Conservation (phyloP, 116 monocot species). For the Zostera marina region DNA sequence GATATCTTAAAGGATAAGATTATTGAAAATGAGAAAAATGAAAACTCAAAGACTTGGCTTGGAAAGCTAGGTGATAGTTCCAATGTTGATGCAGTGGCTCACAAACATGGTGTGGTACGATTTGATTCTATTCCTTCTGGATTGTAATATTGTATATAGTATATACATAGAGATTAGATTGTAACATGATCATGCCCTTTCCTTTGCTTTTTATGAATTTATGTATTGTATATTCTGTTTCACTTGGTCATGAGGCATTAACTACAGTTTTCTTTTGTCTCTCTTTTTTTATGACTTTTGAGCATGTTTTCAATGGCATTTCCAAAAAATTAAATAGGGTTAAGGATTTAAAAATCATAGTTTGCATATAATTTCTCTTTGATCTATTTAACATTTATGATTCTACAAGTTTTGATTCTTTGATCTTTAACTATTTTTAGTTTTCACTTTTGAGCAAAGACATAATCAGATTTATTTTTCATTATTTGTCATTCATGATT, state of each 20-base stretch:
- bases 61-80: conserved; percentile 23
- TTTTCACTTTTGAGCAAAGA: background rate
- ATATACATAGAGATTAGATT: background rate
- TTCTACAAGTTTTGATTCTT: too few relatives aligned
- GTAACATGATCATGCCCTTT: background rate
- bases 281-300: too few relatives aligned
- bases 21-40: conserved; percentile 39
- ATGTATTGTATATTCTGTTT: background rate
- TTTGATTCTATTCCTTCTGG: background rate
- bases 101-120: conserved; percentile 93
- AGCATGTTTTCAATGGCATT: too few relatives aligned
- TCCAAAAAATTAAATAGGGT: too few relatives aligned
- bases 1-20: conserved; percentile 93
- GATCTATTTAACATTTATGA: too few relatives aligned
- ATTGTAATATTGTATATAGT: too few relatives aligned
- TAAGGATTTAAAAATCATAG: too few relatives aligned
- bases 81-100: conserved; percentile 69
- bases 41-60: conserved; percentile 51
- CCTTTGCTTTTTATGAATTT: background rate
- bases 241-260: background rate
- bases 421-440: background rate
- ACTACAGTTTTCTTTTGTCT: background rate
- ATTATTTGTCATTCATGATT: too few relatives aligned
- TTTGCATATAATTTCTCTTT: too few relatives aligned
- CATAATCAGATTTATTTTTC: background rate